Base-by-base conservation (phyloP, 768 basidiomycete species). In the Tricholoma sp. region DNA sequence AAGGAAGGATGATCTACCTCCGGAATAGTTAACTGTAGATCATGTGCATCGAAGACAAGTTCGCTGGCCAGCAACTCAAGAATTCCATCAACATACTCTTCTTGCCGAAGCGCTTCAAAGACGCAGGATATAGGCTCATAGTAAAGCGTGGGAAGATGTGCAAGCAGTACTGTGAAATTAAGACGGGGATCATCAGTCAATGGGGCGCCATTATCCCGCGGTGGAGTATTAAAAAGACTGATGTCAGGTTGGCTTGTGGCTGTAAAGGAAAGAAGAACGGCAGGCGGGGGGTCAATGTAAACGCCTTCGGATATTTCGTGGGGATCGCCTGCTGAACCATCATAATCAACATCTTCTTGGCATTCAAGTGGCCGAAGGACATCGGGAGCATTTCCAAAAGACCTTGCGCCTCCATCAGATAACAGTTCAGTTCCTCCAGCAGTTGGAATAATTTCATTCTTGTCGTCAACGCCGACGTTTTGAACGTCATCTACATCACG, bases 221-320 rank as follows among this genome's bases (percentile, higher is more conserved):
- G 57, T 6, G 80, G 79, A 49, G 78, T 76, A 64, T 84, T 89
- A 71, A 88, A 89, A 47, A 87, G 70, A 55, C 72, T 79, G 59
- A 77, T 74, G 31, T 45, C 53, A 45, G 69, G 61, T 18, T 72
- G 74, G 49, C 74, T 74, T 35, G 68, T 70, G 41, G 70, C 63
- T 56, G 73, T 64, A 32, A 81, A 62, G 34, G 78, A 74, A 32
- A 89, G 66, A 34, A 88, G 71, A 45, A 89, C 85, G 14, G 86
- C 77, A 11, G 88, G 88, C 24, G 88, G 88, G 27, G 86, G 84
- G 58, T 89, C 88, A 52, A 88, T 87, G 67, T 84, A 88, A 47
- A 87, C 83, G 27, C 82, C 88, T 64, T 83, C 83, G 22, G 80
- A 83, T 54, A 83, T 80, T 68, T 82, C 79, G 65, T 82, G 81